A percentile compares a stretch with the other conserved stretches of the same genome.
phyloP scores from a whole-genome alignment of 805 yeast species.

The Zygotorulaspora danielsina region DNA sequence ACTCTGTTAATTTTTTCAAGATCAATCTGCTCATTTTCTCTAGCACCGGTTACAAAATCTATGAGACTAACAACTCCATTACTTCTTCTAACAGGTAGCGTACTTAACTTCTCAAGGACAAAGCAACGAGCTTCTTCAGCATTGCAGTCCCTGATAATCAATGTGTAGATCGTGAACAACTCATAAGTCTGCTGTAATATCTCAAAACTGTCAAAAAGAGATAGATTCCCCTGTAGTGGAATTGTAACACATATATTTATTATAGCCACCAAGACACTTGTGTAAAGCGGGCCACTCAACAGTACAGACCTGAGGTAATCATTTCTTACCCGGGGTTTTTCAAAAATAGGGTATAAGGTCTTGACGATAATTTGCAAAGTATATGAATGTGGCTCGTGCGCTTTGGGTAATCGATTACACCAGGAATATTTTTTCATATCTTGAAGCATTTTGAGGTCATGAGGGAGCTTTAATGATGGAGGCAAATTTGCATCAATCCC shows the following conservation, averaged over 20 bases:
- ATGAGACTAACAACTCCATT: constrained; percentile 72
- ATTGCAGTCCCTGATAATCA: constrained; percentile 48
- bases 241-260: constrained; percentile 2
- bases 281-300: constrained; percentile 60
- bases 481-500: constrained; percentile 67
- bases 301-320: constrained; percentile 40
- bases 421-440: constrained; percentile 38
- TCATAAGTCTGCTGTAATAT: constrained; percentile 59
- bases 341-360: constrained; percentile 25
- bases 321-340: constrained; percentile 13
- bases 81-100: constrained; percentile 51
- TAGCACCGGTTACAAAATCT: constrained; percentile 70
- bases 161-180: constrained; percentile 55
- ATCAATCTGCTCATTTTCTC: constrained; percentile 63
- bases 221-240: background rate
- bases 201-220: constrained; percentile 36
- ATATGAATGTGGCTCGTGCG: background rate
- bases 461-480: constrained; percentile 55
- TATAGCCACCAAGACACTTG: constrained; percentile 54
- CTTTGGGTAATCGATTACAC: constrained; percentile 20
- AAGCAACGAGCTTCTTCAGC: constrained; percentile 45
- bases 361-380: constrained; percentile 18
- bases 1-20: constrained; percentile 64
- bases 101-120: constrained; percentile 48
- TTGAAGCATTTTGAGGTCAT: constrained; percentile 38